Conservation (phyloP, 768 basidiomycete genomes). For the Artomyces pyxidatus region DNA sequence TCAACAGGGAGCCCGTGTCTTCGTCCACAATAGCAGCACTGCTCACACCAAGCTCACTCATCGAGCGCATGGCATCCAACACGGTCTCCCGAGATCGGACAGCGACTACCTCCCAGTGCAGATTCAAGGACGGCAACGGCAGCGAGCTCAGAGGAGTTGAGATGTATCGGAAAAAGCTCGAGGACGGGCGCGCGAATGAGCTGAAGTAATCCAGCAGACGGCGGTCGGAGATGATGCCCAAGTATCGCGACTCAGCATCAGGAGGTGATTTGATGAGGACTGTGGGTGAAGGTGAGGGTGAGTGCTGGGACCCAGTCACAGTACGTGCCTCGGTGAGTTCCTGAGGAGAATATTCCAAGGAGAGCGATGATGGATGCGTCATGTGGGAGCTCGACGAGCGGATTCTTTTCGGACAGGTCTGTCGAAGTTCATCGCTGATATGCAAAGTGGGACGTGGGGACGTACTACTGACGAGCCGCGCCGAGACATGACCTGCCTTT, state of each 20-base stretch:
- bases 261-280: conserved; percentile 48
- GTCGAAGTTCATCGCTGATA: neutral
- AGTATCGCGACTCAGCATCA: conserved; percentile 35
- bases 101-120: conserved; percentile 57
- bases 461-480: conserved; percentile 72
- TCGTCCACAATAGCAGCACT: conserved; percentile 73
- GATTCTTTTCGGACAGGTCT: conserved; percentile 87
- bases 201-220: conserved; percentile 65
- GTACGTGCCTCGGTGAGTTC: conserved; percentile 58
- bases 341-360: conserved; percentile 58
- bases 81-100: conserved; percentile 53
- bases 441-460: conserved; percentile 8
- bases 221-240: conserved; percentile 73
- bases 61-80: conserved; percentile 74
- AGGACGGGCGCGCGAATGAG: conserved; percentile 33
- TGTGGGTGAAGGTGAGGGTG: conserved; percentile 17
- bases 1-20: conserved; percentile 50
- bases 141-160: conserved; percentile 48
- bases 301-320: neutral
- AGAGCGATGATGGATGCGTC: conserved; percentile 58
- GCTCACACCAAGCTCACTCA: conserved; percentile 83
- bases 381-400: conserved; percentile 53
- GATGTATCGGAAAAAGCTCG: conserved; percentile 37
- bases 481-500: conserved; percentile 63
- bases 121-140: conserved; percentile 55